Evolutionary conservation across 495 filamentous ascomycete species (phyloP).

Genomic region (Baudoinia panamericana): DNA sequence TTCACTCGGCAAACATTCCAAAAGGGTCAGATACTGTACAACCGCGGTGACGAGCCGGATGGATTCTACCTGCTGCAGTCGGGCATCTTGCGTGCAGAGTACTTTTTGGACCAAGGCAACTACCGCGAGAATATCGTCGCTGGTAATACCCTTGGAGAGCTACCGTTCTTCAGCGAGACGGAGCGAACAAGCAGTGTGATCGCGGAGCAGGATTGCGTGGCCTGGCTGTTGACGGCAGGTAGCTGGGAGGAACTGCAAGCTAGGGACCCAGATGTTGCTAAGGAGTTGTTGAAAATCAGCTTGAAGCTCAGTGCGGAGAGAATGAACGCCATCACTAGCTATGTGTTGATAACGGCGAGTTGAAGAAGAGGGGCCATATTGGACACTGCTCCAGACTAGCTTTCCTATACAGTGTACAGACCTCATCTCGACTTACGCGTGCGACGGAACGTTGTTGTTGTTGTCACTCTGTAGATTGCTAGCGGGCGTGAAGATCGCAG

Average conservation of each 20-base stretch:
- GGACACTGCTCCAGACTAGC: no score
- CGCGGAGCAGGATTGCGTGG: constrained; percentile 65
- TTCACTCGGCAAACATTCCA: constrained; percentile 54
- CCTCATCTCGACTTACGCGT: no score
- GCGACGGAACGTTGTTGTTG: no score
- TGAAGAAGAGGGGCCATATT: no score
- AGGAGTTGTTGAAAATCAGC: constrained; percentile 68
- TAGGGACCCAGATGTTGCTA: constrained; percentile 58
- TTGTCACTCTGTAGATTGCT: no score
- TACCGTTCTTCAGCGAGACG: constrained; percentile 90
- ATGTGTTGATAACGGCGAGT: constrained; percentile 23
- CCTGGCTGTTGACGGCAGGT: constrained; percentile 62
- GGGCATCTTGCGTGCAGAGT: constrained; percentile 79
- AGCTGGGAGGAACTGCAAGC: constrained; percentile 59
- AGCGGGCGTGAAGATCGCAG: no score
- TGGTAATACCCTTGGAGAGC: constrained; percentile 86
- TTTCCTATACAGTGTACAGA: no score
- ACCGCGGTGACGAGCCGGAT: constrained; percentile 36
- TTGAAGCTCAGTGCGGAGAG: constrained; percentile 81
- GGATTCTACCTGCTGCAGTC: constrained; percentile 87
- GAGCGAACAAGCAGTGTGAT: constrained; percentile 72
- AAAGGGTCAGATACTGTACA: constrained; percentile 57
- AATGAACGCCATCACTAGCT: constrained; percentile 70
- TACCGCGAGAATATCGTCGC: constrained; percentile 87
- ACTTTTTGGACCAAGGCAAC: constrained; percentile 75